Conservation (phyloP, 2,329 filamentous ascomycete genomes). For the Calonectria fujianensis region DNA sequence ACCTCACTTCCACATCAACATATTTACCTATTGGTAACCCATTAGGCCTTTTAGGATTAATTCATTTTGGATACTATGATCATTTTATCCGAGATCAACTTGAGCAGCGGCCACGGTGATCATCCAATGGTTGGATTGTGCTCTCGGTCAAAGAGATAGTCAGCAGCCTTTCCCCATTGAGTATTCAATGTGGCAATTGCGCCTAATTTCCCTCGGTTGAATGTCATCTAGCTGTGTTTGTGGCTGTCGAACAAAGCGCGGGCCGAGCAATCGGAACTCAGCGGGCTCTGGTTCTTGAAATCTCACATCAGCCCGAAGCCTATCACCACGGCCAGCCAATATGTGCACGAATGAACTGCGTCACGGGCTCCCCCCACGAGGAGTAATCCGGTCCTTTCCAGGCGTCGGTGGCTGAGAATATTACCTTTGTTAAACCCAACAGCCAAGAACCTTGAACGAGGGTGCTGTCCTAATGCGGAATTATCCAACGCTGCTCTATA, state of each 20-base stretch:
- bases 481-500: constrained; percentile 6
- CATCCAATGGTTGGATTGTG: neutral
- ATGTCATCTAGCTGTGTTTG: neutral
- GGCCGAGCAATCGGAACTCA: neutral
- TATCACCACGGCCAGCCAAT: constrained; percentile 1
- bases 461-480: neutral
- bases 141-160: neutral
- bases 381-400: neutral
- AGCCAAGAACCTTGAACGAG: neutral
- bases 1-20: neutral
- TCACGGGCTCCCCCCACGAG: constrained; percentile 18
- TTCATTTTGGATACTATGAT: neutral
- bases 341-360: constrained; percentile 24
- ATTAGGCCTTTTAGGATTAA: neutral
- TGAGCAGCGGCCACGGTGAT: neutral
- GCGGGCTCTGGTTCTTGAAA: neutral
- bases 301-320: constrained; percentile 29
- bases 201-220: too few relatives aligned
- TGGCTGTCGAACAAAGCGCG: neutral
- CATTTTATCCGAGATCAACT: neutral
- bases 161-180: constrained; percentile 12
- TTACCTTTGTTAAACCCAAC: neutral
- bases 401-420: neutral
- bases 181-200: neutral
- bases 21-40: neutral